A percentile compares a stretch with the other conserved stretches of the same genome.
Evolutionary conservation across 2,329 filamentous ascomycete species (phyloP).

Genomic region (Xylaria sp.): DNA sequence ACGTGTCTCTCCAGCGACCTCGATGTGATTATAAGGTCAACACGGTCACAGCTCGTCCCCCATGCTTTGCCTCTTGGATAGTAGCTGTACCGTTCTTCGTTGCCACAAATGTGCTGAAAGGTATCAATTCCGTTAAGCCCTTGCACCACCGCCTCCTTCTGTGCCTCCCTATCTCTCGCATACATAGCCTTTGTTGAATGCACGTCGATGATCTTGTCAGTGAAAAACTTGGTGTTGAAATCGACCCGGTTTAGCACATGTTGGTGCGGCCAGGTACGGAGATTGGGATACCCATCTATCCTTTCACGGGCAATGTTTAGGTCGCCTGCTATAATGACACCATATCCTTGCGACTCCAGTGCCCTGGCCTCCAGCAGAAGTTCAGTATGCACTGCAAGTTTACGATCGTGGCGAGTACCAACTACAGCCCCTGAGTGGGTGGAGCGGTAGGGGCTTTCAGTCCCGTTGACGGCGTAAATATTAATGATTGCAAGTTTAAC

Average conservation of each 20-base stretch:
- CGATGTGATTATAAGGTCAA: slow-evolving; percentile 54
- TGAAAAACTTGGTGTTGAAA: slow-evolving; percentile 53
- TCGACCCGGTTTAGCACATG: slow-evolving; percentile 55
- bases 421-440: slow-evolving; percentile 43
- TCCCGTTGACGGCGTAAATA: slow-evolving; percentile 58
- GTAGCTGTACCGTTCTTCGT: slow-evolving; percentile 52
- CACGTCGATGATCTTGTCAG: slow-evolving; percentile 19
- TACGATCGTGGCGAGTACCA: slow-evolving; percentile 55
- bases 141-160: slow-evolving; percentile 33
- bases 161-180: neutral
- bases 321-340: slow-evolving; percentile 51
- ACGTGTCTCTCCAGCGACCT: slow-evolving; percentile 36
- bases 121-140: slow-evolving; percentile 46
- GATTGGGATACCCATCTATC: slow-evolving; percentile 45
- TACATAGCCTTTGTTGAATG: slow-evolving; percentile 16
- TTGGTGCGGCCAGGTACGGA: slow-evolving; percentile 47
- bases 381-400: slow-evolving; percentile 49
- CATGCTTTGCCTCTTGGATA: slow-evolving; percentile 47
- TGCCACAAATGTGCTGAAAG: slow-evolving; percentile 48
- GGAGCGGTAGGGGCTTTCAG: slow-evolving; percentile 48
- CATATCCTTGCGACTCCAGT: slow-evolving; percentile 45
- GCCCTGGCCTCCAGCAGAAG: slow-evolving; percentile 48
- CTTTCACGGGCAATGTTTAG: slow-evolving; percentile 18
- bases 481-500: slow-evolving; percentile 51
- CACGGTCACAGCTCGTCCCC: slow-evolving; percentile 55